phyloP scores from a whole-genome alignment of 345 rosid genomes.

The Linum lewisii region DNA sequence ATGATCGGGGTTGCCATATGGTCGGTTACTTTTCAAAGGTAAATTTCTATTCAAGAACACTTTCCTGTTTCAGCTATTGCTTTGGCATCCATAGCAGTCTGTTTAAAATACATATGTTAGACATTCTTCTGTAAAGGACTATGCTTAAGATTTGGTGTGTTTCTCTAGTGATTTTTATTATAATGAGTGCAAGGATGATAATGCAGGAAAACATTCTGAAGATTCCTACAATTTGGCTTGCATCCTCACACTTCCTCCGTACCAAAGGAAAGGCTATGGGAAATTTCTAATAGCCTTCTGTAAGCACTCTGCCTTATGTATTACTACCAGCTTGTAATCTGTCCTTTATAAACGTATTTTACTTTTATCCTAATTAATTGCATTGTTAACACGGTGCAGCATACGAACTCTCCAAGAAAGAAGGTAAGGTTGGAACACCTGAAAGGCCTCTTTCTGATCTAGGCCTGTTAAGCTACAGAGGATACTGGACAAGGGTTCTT shows the following conservation, averaged over 20 bases:
- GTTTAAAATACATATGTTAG: no score
- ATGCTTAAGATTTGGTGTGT: no score
- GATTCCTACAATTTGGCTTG: conserved; percentile 97
- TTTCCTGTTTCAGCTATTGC: neutral
- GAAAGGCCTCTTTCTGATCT: conserved; percentile 98
- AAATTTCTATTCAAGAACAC: neutral
- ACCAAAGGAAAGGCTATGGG: conserved; percentile 98
- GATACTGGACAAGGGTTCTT: conserved; percentile 94
- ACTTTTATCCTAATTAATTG: conserved; percentile 8
- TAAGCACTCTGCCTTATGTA: conserved; percentile 29
- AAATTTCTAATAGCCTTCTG: conserved; percentile 95
- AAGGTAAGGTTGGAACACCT: conserved; percentile 97
- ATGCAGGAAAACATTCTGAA: conserved; percentile 93
- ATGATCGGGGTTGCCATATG: conserved; percentile 99
- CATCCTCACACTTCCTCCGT: conserved; percentile 93
- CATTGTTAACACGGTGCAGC: conserved; percentile 37
- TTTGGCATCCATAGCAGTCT: neutral
- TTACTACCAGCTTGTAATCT: no score
- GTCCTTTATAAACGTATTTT: neutral
- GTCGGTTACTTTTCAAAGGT: conserved; percentile 99
- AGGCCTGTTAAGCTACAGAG: conserved; percentile 91
- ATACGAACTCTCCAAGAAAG: conserved; percentile 97
- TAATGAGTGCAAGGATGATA: neutral
- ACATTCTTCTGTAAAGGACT: no score
- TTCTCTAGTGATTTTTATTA: no score